A percentile compares a stretch with the other conserved stretches of the same genome.
These are phyloP conservation scores for Schizophyllum amplum DNA, from an alignment of 1,284 basidiomycete species.

Conservation along the genomic window DNA sequence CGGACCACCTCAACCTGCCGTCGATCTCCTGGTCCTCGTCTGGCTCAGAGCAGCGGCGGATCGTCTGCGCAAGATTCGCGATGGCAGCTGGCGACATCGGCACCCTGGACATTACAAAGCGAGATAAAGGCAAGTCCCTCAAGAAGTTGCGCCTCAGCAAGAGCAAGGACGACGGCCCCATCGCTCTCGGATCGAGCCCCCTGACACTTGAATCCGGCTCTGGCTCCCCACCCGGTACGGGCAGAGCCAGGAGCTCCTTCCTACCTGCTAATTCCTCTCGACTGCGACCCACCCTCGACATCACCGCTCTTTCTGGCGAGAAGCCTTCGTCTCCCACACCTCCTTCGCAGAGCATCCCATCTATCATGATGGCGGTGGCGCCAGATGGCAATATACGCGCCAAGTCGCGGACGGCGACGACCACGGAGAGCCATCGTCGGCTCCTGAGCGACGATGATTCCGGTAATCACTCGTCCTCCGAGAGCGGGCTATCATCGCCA, in stretches of 20 bases:
- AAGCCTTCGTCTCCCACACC: neutral
- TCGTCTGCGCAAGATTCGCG: constrained; percentile 44
- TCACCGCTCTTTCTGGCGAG: neutral
- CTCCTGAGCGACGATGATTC: neutral
- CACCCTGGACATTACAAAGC: neutral
- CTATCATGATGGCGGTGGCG: neutral
- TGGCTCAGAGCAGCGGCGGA: constrained; percentile 16
- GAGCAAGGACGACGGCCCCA: neutral
- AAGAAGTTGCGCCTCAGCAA: neutral
- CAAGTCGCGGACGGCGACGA: too few relatives aligned
- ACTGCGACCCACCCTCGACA: neutral
- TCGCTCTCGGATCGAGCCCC: too few relatives aligned
- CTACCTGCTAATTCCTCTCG: too few relatives aligned
- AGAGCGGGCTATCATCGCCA: neutral
- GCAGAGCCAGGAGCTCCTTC: too few relatives aligned
- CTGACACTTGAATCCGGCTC: neutral
- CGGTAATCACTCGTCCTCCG: neutral
- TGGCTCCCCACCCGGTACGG: neutral
- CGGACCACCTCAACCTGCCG: constrained; percentile 30
- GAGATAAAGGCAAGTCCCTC: neutral
- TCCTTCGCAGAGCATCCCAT: neutral
- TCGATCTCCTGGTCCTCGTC: neutral
- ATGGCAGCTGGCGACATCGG: neutral
- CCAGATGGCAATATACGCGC: too few relatives aligned
- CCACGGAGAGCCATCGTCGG: neutral